Base-by-base conservation (phyloP, 306 rosid genomes). In the Malus asiatica region DNA sequence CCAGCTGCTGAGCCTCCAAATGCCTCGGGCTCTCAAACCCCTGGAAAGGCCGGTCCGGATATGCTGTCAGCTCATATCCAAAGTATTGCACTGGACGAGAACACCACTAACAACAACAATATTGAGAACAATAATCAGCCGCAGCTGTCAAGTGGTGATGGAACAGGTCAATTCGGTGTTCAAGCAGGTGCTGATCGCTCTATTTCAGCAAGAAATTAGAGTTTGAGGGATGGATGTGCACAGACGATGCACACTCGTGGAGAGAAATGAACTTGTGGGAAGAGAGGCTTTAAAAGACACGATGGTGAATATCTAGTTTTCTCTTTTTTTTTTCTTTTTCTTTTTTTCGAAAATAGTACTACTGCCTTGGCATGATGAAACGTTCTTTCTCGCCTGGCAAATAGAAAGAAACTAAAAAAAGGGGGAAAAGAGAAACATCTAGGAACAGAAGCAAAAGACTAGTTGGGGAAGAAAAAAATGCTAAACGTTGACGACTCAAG, bases 151-250 rank as follows among this genome's bases (percentile, higher is more conserved):
- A 46, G 79, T 73, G 79, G 73, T n/a, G 81, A 77, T 30, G 80
- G 78, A 63, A 65, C 77, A 44, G 81, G 81, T 74, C 82, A 78
- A 84, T 78, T 77, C 68, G 76, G 82, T 55, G 59, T 66, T 78
- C 81, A 74, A 81, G 86, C 67, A 2, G 80, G 80, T 52, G 68
- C 84, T 10, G 86, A 86, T 73, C 81, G 53, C 83, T 75, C 90
- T 44, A 72, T 70, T 73, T 84, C 89, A 30, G 87, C 81, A 51
- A 82, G 83, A 82, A 89, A 88, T 79, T 88, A 85, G 87, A 71
- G 76, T 75, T 16, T 68, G 77, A 82, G 77, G 60, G 67, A 80
- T 73, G 52, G 71, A 27, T 68, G 79, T 81, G 84, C 84, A 63
- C 78, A 4, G 30, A 69, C 20, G 25, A 83, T 83, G 76, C 78